Conservation (phyloP, 106 monocot species). For the Ottelia alismoides region DNA sequence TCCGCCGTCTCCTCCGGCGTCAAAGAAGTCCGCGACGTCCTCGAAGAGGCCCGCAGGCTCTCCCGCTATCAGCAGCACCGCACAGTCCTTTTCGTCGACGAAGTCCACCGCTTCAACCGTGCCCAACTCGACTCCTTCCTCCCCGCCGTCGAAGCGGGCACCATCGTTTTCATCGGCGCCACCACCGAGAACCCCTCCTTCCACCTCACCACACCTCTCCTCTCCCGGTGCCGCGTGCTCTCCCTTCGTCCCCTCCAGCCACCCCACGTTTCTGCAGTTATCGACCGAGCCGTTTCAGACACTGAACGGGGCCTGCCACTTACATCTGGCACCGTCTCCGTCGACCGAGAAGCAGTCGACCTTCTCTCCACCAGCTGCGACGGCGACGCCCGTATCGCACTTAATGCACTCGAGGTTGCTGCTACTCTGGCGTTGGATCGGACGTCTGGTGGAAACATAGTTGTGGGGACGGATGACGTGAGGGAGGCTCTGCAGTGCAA, state of each 20-base stretch:
- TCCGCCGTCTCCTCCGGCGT: conserved; percentile 69
- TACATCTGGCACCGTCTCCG: conserved; percentile 11
- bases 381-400: conserved; percentile 73
- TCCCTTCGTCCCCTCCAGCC: conserved; percentile 45
- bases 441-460: not conserved
- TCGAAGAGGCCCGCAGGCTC: conserved; percentile 22
- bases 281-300: conserved; percentile 32
- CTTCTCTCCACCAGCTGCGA: conserved; percentile 59
- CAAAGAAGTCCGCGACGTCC: conserved; percentile 41
- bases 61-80: conserved; percentile 1
- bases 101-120: conserved; percentile 64
- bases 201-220: conserved; percentile 79
- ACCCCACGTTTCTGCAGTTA: conserved; percentile 17
- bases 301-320: conserved; percentile 27
- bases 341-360: conserved; percentile 33
- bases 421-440: conserved; percentile 24
- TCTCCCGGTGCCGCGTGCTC: conserved; percentile 69
- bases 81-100: conserved; percentile 74
- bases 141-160: conserved; percentile 75
- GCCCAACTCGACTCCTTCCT: conserved; percentile 72
- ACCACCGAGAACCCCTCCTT: conserved; percentile 94
- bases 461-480: conserved; percentile 23
- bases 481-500: conserved; percentile 75
- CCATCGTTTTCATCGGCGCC: conserved; percentile 59
- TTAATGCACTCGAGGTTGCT: conserved; percentile 56